Base-by-base conservation (phyloP, 2,329 filamentous ascomycete genomes). In the Alternaria sp. region DNA sequence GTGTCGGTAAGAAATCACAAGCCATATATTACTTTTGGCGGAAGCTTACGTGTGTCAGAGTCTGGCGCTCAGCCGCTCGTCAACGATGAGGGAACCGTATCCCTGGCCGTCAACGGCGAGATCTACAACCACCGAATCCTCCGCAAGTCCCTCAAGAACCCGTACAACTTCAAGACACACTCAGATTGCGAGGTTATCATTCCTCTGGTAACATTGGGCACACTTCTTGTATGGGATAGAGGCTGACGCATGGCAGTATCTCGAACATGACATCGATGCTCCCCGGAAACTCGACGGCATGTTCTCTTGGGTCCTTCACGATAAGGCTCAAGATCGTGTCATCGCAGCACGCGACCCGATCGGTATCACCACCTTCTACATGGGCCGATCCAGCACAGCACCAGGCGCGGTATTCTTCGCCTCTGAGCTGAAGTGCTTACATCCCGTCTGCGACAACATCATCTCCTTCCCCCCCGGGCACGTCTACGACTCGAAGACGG, bases 111-210 rank as follows among this genome's bases (percentile, higher is more conserved):
- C 88, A 99, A 99, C 83, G 96, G 96, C 83, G 96, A 99, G 82
- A 99, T 99, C 81, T 99, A 99, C 88, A 99, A 99, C 89, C 96
- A 99, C 85, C 92, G 95, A 79, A 88, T 97, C 77, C 87, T 99
- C 77, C 91, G 96, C 79, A 98, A 97, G 84, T 85, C 86, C 74
- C 85, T 97, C 75, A 93, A 93, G 83, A 89, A 85, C 64, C 88
- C 90, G 40, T 97, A 97, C 83, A 90, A 94, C 82, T 99, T 98
- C 90, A 97, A 97, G 90, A 99, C 96, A 70, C 91, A 96, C 79
- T 98, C 95, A 40, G 96, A 99, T 79, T 99, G 96, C 83, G 96
- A 99, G 83, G 95, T 99, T 79, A 97, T 99, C 82, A 97, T 99
- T 79, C 96, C 96, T 71, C 82, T 99, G 86, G 93, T 96, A 87